Percentiles rank a stretch among this genome's conserved stretches.
These are phyloP conservation scores for Malus hybrid DNA, from an alignment of 331 rosid genomes.

Conservation along the genomic window DNA sequence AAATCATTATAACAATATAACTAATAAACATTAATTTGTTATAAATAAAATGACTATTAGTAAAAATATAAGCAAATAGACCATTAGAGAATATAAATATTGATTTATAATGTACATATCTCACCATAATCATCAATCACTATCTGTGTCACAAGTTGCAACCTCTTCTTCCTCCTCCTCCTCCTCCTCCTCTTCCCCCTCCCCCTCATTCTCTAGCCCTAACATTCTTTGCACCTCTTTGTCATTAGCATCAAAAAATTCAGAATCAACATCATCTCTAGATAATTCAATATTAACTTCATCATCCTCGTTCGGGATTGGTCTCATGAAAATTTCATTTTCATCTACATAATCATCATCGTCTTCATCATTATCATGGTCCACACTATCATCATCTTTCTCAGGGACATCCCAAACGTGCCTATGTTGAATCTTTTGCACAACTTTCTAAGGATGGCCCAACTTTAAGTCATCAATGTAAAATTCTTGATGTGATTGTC, in stretches of 20 bases:
- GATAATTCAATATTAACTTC: background rate
- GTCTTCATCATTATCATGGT: background rate
- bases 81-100: no score
- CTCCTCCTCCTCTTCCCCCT: background rate
- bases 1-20: no score
- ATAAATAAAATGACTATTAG: no score
- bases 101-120: no score
- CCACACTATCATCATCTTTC: background rate
- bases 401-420: background rate
- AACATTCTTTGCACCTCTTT: no score
- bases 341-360: background rate
- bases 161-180: background rate
- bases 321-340: no score
- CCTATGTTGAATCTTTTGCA: background rate
- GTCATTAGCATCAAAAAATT: background rate
- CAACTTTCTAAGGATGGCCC: background rate
- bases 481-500: no score
- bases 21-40: no score
- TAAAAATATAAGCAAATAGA: no score
- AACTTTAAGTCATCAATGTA: background rate
- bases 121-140: no score
- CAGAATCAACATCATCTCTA: background rate
- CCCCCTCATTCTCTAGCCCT: no score
- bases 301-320: background rate
- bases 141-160: no score